phyloP scores from a whole-genome alignment of 1,284 basidiomycete genomes.

The Puccinia coronata region DNA sequence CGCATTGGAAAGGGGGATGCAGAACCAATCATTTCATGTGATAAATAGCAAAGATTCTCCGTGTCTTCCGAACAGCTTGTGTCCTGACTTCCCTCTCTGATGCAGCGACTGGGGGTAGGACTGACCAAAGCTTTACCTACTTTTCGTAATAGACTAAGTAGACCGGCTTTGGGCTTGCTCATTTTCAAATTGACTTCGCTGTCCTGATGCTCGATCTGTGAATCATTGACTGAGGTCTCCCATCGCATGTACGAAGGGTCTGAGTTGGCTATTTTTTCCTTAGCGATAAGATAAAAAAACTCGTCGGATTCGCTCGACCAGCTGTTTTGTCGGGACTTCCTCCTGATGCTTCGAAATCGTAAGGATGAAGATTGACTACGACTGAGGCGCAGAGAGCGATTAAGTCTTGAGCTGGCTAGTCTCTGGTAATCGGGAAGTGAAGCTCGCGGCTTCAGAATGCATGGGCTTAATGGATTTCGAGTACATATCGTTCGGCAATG shows the following conservation, averaged over 20 bases:
- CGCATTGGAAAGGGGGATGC: conserved; percentile 49
- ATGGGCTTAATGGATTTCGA: conserved; percentile 4
- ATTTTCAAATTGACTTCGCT: not conserved
- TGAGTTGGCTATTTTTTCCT: not conserved
- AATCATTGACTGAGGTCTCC: not conserved
- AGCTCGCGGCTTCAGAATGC: conserved; percentile 19
- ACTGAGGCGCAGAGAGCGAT: conserved; percentile 27
- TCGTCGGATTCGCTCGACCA: conserved; percentile 27
- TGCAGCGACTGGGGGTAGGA: not conserved
- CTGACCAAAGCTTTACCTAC: not conserved
- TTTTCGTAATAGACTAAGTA: conserved; percentile 1
- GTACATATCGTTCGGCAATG: conserved; percentile 3
- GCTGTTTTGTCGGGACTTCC: conserved; percentile 6
- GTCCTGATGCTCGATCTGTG: not conserved
- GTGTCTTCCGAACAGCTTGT: not conserved
- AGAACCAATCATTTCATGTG: conserved; percentile 46
- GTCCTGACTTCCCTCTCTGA: not conserved
- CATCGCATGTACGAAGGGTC: not conserved
- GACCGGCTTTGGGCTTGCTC: not conserved
- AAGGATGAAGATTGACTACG: conserved; percentile 13
- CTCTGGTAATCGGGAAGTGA: conserved; percentile 21
- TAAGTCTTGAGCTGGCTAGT: conserved; percentile 18
- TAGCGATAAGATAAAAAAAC: not conserved
- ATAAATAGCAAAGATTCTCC: conserved; percentile 4
- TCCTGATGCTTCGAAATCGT: conserved; percentile 11